Evolutionary conservation across 2,329 filamentous ascomycete genomes (phyloP), one percentile per base, ranked within the genome.

Genomic region (Teratosphaeria epicoccoides): DNA sequence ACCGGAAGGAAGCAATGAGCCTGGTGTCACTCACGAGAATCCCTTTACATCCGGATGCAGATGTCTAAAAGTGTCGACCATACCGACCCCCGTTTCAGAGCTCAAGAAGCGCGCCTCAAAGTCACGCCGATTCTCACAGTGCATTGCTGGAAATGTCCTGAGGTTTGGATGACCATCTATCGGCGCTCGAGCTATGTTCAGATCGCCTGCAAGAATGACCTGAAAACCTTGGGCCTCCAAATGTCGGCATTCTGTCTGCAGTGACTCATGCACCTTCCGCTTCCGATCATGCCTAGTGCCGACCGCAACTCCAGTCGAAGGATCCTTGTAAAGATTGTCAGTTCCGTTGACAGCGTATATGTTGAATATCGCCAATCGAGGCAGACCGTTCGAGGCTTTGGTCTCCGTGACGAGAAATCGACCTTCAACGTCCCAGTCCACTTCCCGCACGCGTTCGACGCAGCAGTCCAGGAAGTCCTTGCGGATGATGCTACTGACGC

Each of bases 221-320:
- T 64, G 43, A 53, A 70, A 75, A 0, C 73, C 73, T 6, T 66
- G 50, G 1, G 47, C 20, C 57, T 78, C 70, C 5, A 77, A 63
- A 2, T 49, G 46, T 6, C 69, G 61, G 22, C 70, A 72, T 55
- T 80, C 74, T 17, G 68, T 61, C 46, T 73, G 67, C 29, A 80
- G 67, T 1, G 69, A 61, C 2, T 60, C 55, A 53, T 80, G 76
- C 29, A 79, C 73, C 4, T 65, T 62, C 1, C 75, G 63, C 59
- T 80, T 80, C 25, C 73, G 68, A 50, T 76, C 73, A 60, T 80
- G 76, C 14, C 77, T 65, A 0, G 73, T 78, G 0, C 76, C 74
- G 3, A 53, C 49, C 0, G 71, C 54, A 6, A 55, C 52, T 3
- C 76, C 76, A 0, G 70, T 76, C 1, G 56, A n/a, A 0, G 73